phyloP scores from a whole-genome alignment of 441 rosid genomes.

The Sinapis alba region DNA sequence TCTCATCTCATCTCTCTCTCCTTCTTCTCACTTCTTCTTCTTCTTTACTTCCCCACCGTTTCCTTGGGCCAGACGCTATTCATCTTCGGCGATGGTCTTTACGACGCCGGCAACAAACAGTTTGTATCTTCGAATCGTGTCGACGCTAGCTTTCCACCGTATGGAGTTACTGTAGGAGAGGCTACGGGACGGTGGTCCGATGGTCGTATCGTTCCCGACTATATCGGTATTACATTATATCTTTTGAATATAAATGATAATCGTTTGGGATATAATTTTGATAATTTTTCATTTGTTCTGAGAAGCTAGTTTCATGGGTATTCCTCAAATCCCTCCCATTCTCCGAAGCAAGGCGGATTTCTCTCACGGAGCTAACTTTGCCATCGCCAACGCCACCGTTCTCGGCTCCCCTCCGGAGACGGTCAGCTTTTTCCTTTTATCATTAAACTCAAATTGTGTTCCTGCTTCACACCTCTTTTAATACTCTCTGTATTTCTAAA shows the following conservation, averaged over 20 bases:
- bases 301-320: slow-evolving; percentile 33
- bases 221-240: slow-evolving; percentile 29
- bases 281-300: not conserved
- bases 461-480: too few relatives aligned
- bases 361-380: slow-evolving; percentile 44
- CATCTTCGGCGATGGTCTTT: slow-evolving; percentile 46
- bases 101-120: slow-evolving; percentile 55
- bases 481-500: too few relatives aligned
- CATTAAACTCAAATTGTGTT: too few relatives aligned
- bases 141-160: slow-evolving; percentile 40
- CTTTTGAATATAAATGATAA: too few relatives aligned
- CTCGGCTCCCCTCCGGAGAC: slow-evolving; percentile 30
- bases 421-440: slow-evolving; percentile 6
- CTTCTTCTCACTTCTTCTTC: not conserved
- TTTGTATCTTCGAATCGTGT: slow-evolving; percentile 28
- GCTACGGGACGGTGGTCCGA: slow-evolving; percentile 50
- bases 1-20: slow-evolving; percentile 13
- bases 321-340: slow-evolving; percentile 26
- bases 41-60: not conserved
- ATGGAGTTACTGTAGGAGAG: slow-evolving; percentile 39
- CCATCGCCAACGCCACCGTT: slow-evolving; percentile 38
- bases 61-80: slow-evolving; percentile 32
- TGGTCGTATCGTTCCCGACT: slow-evolving; percentile 49
- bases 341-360: slow-evolving; percentile 22
- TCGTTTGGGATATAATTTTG: too few relatives aligned